Evolutionary conservation across 495 filamentous ascomycete genomes (phyloP), one percentile per base, ranked within the genome.

Genomic region (Chaetomium fimeti): DNA sequence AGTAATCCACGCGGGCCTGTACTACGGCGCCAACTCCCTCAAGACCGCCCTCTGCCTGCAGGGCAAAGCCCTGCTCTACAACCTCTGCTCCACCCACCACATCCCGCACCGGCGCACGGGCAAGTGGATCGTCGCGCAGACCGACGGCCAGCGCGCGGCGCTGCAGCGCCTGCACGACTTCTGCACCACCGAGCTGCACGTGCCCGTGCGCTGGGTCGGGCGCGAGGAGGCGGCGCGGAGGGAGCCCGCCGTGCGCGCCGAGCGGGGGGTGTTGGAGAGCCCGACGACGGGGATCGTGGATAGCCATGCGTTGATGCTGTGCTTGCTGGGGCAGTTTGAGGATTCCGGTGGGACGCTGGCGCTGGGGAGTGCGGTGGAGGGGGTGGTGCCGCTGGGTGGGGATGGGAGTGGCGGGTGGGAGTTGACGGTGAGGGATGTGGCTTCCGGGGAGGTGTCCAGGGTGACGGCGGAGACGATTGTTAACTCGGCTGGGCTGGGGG

Each of bases 121-220:
- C 51, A 98, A 98, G 81, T 97, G 95, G 92, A 88, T 98, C 68
- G 88, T 98, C 0, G 93, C 94, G 2, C 95, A 98, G 77, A 87
- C 84, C 54, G 77, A 79, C 11, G 75, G 79, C 43, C 89, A 97
- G 73, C 85, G 83, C 76, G 83, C 81, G 28, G 85, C 82, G 1
- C 83, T 92, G 2, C 71, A 89, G 49, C 81, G 80, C 16, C 76
- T 94, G 18, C 87, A 93, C 70, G 78, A 79, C 15, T 87, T 89
- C 57, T 88, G 91, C 20, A 74, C 80, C 32, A 74, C 79, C 28
- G 69, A 71, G 16, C 81, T 94, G 57, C 82, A 78, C 51, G 89
- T 95, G 0, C 91, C 92, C 12, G 91, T 89, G 28, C 82, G 85
- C 29, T 90, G 91, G 74, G 71, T 98, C 25, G 72, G 81, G 11